These are phyloP conservation scores for Pseudogymnoascus sp. DNA, from an alignment of 2,329 filamentous ascomycete genomes.

Conservation along the genomic window DNA sequence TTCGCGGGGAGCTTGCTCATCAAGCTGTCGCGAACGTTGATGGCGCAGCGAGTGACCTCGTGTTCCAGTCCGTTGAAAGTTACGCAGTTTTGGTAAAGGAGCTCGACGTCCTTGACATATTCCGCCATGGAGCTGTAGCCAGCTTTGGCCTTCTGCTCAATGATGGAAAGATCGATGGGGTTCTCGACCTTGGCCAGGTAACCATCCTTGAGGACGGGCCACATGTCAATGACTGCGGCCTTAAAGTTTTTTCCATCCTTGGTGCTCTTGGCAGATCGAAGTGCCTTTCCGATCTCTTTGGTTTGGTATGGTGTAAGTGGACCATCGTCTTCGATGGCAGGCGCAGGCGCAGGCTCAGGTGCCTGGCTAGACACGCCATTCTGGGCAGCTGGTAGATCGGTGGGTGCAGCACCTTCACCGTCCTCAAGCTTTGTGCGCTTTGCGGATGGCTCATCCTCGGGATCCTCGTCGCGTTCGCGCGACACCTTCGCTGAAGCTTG, in stretches of 20 bases:
- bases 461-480: constrained; percentile 71
- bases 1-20: constrained; percentile 49
- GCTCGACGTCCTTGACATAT: constrained; percentile 64
- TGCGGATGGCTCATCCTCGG: constrained; percentile 55
- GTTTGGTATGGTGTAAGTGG: constrained; percentile 50
- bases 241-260: constrained; percentile 70
- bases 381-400: constrained; percentile 21
- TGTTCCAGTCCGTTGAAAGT: constrained; percentile 78
- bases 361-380: constrained; percentile 18
- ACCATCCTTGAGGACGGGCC: constrained; percentile 67
- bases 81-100: constrained; percentile 71
- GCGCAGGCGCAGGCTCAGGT: not conserved
- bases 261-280: constrained; percentile 77
- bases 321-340: constrained; percentile 3
- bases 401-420: constrained; percentile 28
- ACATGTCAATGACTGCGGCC: constrained; percentile 67
- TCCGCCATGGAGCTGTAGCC: constrained; percentile 62
- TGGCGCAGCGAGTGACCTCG: constrained; percentile 52
- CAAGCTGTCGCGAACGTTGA: constrained; percentile 50
- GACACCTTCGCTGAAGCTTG: constrained; percentile 48
- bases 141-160: constrained; percentile 64
- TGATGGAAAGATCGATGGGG: constrained; percentile 76
- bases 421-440: constrained; percentile 74
- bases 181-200: constrained; percentile 60
- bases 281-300: constrained; percentile 54